Evolutionary conservation across 2,329 filamentous ascomycete species (phyloP).

Genomic region (Fusarium pseudoanthophilum): DNA sequence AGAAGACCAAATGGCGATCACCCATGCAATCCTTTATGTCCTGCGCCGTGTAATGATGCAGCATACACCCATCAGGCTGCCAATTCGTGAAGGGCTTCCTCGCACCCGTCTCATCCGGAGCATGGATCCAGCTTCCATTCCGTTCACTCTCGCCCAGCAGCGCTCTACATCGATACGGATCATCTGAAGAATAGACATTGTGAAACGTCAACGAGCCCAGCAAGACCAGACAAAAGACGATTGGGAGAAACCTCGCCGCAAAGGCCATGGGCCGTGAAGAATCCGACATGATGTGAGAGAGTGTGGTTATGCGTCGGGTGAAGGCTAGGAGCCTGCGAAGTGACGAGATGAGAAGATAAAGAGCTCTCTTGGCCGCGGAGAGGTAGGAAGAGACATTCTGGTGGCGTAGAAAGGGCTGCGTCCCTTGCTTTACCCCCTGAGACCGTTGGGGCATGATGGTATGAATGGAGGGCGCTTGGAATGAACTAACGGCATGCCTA

Average conservation of each 20-base stretch:
- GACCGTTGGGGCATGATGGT: slow-evolving; percentile 6
- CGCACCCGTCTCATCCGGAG: slow-evolving; percentile 44
- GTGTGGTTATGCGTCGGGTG: neutral
- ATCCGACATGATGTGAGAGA: slow-evolving; percentile 22
- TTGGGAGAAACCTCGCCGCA: slow-evolving; percentile 26
- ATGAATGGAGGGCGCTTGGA: neutral
- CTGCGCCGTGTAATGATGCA: slow-evolving; percentile 64
- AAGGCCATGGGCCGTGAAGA: slow-evolving; percentile 15
- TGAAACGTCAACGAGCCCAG: slow-evolving; percentile 29
- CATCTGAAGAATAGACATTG: slow-evolving; percentile 40
- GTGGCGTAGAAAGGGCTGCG: neutral
- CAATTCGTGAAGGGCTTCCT: slow-evolving; percentile 58
- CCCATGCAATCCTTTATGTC: slow-evolving; percentile 65
- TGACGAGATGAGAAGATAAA: neutral
- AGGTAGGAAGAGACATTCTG: neutral
- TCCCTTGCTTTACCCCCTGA: slow-evolving; percentile 12
- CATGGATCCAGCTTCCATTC: slow-evolving; percentile 61
- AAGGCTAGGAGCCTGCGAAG: neutral
- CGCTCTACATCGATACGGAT: slow-evolving; percentile 65
- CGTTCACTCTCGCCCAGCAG: slow-evolving; percentile 48
- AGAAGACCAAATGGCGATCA: slow-evolving; percentile 64
- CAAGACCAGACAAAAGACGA: slow-evolving; percentile 34
- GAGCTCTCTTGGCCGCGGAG: neutral
- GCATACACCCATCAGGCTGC: slow-evolving; percentile 69
- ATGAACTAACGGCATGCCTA: neutral